Conservation (phyloP, 2,329 filamentous ascomycete genomes). For the Tolypocladium pustulatum region DNA sequence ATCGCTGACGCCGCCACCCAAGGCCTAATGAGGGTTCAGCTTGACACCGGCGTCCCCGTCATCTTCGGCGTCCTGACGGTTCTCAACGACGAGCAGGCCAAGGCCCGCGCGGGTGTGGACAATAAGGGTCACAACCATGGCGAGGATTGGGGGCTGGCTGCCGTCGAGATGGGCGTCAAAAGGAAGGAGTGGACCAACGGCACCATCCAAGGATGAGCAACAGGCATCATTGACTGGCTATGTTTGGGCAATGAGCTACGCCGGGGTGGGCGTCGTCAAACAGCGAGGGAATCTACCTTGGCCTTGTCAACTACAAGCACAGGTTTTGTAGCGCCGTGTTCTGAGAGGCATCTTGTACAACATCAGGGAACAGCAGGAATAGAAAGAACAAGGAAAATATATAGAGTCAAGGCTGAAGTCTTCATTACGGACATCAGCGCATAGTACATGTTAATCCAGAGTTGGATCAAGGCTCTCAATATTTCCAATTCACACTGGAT, state of each 20-base stretch:
- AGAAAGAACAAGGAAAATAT: not conserved
- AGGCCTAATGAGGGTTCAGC: slow-evolving; percentile 86
- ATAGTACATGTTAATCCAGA: not conserved
- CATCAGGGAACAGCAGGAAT: not conserved
- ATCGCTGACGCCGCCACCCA: slow-evolving; percentile 86
- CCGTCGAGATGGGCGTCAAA: slow-evolving; percentile 90
- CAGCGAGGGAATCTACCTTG: not conserved
- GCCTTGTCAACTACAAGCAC: not conserved
- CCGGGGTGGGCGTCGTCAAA: not conserved
- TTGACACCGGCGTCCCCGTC: slow-evolving; percentile 81
- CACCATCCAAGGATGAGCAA: slow-evolving; percentile 33
- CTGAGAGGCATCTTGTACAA: not conserved
- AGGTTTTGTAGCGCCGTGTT: not conserved
- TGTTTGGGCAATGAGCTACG: not conserved
- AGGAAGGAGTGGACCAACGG: slow-evolving; percentile 74
- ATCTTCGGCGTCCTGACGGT: slow-evolving; percentile 90
- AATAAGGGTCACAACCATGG: slow-evolving; percentile 75
- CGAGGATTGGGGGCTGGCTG: slow-evolving; percentile 89
- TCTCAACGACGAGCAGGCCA: slow-evolving; percentile 76
- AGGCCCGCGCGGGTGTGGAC: slow-evolving; percentile 70
- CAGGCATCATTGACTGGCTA: not conserved
- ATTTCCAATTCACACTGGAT: not conserved
- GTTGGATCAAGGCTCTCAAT: not conserved
- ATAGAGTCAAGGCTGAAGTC: not conserved
- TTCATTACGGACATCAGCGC: not conserved